Conservation (phyloP, 208 protist genomes). For the Kentomonas sorsogonicus region DNA sequence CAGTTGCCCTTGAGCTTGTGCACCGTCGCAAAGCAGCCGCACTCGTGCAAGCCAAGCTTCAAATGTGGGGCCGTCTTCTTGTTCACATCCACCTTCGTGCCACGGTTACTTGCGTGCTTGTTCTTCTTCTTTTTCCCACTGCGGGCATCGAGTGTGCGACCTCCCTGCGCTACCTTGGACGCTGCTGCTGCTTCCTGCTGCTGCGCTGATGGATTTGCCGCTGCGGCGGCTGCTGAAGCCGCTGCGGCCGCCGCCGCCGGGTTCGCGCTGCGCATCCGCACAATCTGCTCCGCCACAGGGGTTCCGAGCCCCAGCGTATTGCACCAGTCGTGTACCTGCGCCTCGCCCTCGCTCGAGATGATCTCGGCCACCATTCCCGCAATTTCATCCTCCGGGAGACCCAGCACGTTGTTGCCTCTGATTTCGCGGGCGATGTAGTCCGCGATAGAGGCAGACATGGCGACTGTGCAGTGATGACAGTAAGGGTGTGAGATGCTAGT, state of each 20-base stretch:
- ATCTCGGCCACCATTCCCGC: conserved; percentile 58
- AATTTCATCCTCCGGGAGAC: conserved; percentile 65
- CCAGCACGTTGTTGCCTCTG: conserved; percentile 64
- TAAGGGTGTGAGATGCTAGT: too few species aligned
- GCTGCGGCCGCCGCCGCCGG: background rate
- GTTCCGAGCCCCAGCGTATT: conserved; percentile 70
- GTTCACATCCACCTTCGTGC: conserved; percentile 22
- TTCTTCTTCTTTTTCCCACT: too few species aligned
- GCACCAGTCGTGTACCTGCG: conserved; percentile 70
- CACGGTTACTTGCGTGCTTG: conserved; percentile 20
- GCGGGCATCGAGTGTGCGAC: too few species aligned
- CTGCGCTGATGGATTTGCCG: too few species aligned
- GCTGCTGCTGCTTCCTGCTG: too few species aligned
- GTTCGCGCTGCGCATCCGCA: too few species aligned
- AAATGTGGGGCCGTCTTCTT: conserved; percentile 33
- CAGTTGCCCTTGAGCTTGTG: conserved; percentile 78
- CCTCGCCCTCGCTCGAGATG: conserved; percentile 33
- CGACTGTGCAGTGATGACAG: background rate
- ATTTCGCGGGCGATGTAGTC: conserved; percentile 64
- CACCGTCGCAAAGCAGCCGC: conserved; percentile 83
- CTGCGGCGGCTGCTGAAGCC: background rate
- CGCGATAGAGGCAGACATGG: background rate
- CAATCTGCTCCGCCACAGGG: too few species aligned
- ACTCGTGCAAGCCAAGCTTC: conserved; percentile 72
- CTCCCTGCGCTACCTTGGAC: too few species aligned